Evolutionary conservation across 2,329 filamentous ascomycete species (phyloP), one percentile per base, ranked within the genome.

Genomic region (Talaromyces sp.): DNA sequence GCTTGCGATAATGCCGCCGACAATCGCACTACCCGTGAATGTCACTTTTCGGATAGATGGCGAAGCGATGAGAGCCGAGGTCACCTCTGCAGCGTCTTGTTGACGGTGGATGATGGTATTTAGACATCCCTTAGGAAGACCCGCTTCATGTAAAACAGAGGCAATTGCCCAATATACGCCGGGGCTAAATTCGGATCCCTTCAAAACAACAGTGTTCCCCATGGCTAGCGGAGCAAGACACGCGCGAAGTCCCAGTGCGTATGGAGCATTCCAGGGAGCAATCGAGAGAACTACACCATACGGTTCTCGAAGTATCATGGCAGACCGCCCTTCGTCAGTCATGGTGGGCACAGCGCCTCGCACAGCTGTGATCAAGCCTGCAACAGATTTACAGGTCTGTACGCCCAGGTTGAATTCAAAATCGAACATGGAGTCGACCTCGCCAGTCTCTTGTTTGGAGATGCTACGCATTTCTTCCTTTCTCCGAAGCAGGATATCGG

Each of bases 121-220:
- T 16, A 94, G 73, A 0, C 85, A 87, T n/a, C 90, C 91, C 2
- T 79, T 77, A 0, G 90, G 90, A 4, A 94, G 79, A 0, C 91
- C 90, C 1, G 90, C 90, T 65, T 90, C 84, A 64, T 82, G 82
- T 67, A 91, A 81, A 18, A 86, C 77, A 27, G 34, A 33, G 14
- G 30, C 52, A 31, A 60, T 44, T 10, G 31, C 36, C 58, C 58
- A 60, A 9, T 47, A 60, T 30, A 51, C 54, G 23, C 28, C 28
- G 5, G 58, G 58, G 12, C 51, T 47, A 9, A 34, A 9, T 33
- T 60, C 58, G 8, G 34, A 34, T 10, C 58, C 58, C n/a, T 60
- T 60, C 14, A 60, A 33, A 10, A 60, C 34, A 18, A 30, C 30
- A 6, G 58, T 60, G 12, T 56, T 60, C 3, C 58, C 58, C 16